phyloP scores from a whole-genome alignment of 306 rosid species.

The Malus asiatica region DNA sequence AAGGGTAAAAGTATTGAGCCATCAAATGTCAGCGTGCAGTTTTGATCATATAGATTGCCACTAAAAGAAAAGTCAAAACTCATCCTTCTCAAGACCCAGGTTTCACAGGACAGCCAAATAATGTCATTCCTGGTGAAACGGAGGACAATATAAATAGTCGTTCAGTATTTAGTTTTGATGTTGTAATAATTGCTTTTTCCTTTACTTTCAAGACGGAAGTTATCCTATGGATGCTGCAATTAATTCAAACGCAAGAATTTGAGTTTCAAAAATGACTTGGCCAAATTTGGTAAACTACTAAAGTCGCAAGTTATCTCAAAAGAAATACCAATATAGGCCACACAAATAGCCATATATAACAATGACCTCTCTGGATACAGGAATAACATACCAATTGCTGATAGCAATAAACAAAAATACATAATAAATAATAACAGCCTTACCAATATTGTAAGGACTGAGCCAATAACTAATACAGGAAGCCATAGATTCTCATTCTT shows the following conservation, averaged over 20 bases:
- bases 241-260: neutral
- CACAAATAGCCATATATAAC: neutral
- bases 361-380: neutral
- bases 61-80: neutral
- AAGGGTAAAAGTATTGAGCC: neutral
- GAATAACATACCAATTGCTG: neutral
- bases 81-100: neutral
- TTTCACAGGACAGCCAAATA: neutral
- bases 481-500: conserved; percentile 24
- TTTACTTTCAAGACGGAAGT: neutral
- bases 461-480: conserved; percentile 42
- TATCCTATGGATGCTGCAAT: neutral
- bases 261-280: neutral
- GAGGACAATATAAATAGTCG: neutral
- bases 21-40: neutral
- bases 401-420: neutral
- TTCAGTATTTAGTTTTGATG: neutral
- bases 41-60: neutral
- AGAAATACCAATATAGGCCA: neutral
- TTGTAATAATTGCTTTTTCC: neutral
- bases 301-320: neutral
- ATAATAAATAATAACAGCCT: conserved; percentile 4
- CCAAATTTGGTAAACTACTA: neutral
- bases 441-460: conserved; percentile 66
- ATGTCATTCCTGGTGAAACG: neutral